Base-by-base conservation (phyloP, 2,329 filamentous ascomycete species). In the Diaporthe ampelina region DNA sequence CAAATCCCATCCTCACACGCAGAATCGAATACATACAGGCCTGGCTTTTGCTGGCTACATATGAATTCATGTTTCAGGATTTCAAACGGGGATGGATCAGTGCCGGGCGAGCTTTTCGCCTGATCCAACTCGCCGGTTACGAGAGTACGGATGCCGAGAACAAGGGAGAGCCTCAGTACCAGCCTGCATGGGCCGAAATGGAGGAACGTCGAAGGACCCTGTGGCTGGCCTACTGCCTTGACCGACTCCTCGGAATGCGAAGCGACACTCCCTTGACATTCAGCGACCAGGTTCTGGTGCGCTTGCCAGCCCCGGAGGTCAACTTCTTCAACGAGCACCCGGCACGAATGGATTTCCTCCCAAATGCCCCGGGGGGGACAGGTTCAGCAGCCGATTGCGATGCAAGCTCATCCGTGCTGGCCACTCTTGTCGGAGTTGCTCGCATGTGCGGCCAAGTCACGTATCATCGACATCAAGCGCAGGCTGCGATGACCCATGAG, bases 51-150 rank as follows among this genome's bases (percentile, higher is more conserved):
- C 57, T 78, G 19, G 77, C 77, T 7, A 75, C 77, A 4, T 77
- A 78, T n/a, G 78, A 79, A 48, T 77, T 78, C 57, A 77, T 78
- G 76, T 77, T 76, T 37, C 72, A 77, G 37, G 76, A 78, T 54
- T 78, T 78, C 45, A 74, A 75, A 32, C 75, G 75, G 43, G 77
- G 74, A 24, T 79, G 78, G 77, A 76, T 79, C 21, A 79, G 76
- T 69, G 77, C 78, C 35, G 78, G 78, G 19, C 73, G 78, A 75
- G 76, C 78, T 35, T 78, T 78, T 45, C 73, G 77, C 61, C 67
- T 78, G 37, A 77, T 79, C n/a, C 78, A 78, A 65, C 76, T 78
- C 8, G 59, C 40, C 19, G 59, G 40, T 1, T 65, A 65, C 11
- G 59, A 65, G 19, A 65, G 26, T 15, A 65, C 59, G 59, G 59